Conservation (phyloP, 139 green algal genomes). For the Ostreobium quekettii region DNA sequence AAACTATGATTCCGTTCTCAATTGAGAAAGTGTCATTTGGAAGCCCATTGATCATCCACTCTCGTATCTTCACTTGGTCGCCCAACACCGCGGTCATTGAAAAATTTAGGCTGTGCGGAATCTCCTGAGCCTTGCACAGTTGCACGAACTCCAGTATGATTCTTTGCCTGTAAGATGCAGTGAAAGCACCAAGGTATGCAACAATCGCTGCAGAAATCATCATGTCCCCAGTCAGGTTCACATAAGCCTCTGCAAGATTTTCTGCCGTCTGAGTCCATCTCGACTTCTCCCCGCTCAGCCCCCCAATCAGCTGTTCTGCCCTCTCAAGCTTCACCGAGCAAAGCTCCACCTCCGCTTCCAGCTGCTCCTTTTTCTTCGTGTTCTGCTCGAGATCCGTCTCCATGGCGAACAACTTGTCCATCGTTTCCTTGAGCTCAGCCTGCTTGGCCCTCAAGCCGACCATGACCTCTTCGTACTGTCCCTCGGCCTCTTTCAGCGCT, state of each 20-base stretch:
- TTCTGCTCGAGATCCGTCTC: conserved; percentile 51
- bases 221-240: conserved; percentile 72
- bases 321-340: conserved; percentile 64
- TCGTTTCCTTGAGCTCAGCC: conserved; percentile 49
- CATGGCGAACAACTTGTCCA: conserved; percentile 62
- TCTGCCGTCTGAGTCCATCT: conserved; percentile 56
- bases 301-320: conserved; percentile 66
- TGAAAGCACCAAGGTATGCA: conserved; percentile 67
- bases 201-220: conserved; percentile 55
- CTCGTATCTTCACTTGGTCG: conserved; percentile 52
- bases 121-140: conserved; percentile 33
- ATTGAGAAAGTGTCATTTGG: conserved; percentile 68
- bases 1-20: conserved; percentile 65
- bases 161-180: conserved; percentile 38
- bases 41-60: conserved; percentile 63
- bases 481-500: conserved; percentile 58
- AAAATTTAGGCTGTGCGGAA: conserved; percentile 45
- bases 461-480: conserved; percentile 55
- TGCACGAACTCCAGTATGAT: conserved; percentile 40
- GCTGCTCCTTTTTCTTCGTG: conserved; percentile 55
- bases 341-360: conserved; percentile 63
- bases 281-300: conserved; percentile 60
- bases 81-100: conserved; percentile 45
- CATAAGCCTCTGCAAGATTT: conserved; percentile 37
- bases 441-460: conserved; percentile 63